Base-by-base conservation (phyloP, 2,329 filamentous ascomycete genomes). In the Plectosphaerella sp. region DNA sequence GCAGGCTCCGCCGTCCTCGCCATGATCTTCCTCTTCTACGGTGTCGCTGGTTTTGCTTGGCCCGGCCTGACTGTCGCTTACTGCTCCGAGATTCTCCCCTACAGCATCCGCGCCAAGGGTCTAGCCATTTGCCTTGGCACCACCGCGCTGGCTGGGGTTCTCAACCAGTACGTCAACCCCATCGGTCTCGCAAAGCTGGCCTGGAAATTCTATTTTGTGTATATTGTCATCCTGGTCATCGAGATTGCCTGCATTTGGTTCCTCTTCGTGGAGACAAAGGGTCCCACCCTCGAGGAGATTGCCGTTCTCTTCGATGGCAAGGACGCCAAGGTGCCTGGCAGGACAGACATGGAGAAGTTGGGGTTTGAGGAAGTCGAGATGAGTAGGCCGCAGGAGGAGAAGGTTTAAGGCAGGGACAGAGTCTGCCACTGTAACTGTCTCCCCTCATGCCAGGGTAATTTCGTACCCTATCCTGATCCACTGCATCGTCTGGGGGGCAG, bases 1-100 rank as follows among this genome's bases (percentile, higher is more conserved):
- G 76, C 73, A 1, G 83, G 78, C 12, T 91, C 88, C 65, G 87
- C 87, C 2, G 90, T 88, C 73, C 89, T 56, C 2, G 54, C 54
- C 18, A 55, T 56, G 50, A 56, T 56, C 4, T 56, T 56, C 28
- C 50, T 56, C 2, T 56, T 53, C 11, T 56, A 56, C 48, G 54
- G 54, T 2, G 54, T 55, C 14, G 74, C 73, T 58, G 67, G 68
- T 6, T 64, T 76, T 51, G 74, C 71, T 24, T 77, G 73, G 69
- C 76, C 75, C 22, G 73, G 73, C 50, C 66, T 78, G 16, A 67
- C 77, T 50, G 70, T 75, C 43, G 71, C 55, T 20, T 60, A 60
- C 51, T 45, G 55, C 1, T 51, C 56, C 18, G 58, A 61, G 50
- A 56, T 61, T 11, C 52, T 60, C 15, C 51, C 53, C 1, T 61